Base-by-base conservation (phyloP, 2,329 filamentous ascomycete genomes). In the Didymella keratinophila region DNA sequence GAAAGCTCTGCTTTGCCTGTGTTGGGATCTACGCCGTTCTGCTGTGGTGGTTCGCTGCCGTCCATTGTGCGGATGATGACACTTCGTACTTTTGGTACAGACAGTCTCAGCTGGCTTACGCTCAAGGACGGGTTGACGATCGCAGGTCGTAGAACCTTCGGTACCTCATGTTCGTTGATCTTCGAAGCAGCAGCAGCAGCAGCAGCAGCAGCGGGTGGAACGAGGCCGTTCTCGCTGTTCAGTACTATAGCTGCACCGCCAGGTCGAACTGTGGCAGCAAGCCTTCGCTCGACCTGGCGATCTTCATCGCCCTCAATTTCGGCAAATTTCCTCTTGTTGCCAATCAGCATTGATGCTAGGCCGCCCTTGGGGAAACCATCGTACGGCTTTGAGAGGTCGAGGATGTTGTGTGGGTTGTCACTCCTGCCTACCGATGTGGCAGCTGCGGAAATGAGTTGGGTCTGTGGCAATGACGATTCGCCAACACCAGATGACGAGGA, bases 331-430 rank as follows among this genome's bases (percentile, higher is more conserved):
- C 95, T 86, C 79, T 98, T 99, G 74, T 97, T 99, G 0, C 95
- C 95, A 20, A 98, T 84, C 1, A 99, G 80, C 80, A 99, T 86
- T 2, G 92, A 85, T 1, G 91, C 87, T 18, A 99, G 84, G 2
- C 95, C 95, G 23, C 95, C 95, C 73, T 91, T 92, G 0, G 95
- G 95, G 41, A 98, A 82, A 1, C 94, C 93, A 66, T 99, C 94
- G 63, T 93, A 97, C 0, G 95, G 95, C 71, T 95, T 96, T 16
- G 92, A 95, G 2, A 99, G 83, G 76, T 99, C 95, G 9, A 99
- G 80, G 20, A 94, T 88, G 11, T 91, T 90, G 68, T 93, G 90
- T 0, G 93, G 92, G 0, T 88, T 83, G 63, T 95, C 92, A 56
- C 84, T 86, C 58, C 89, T 87, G 0, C 84, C 79, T 2, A 81